These are phyloP conservation scores for Colletotrichum eleusines DNA, from an alignment of 2,329 filamentous ascomycete species.

Conservation along the genomic window DNA sequence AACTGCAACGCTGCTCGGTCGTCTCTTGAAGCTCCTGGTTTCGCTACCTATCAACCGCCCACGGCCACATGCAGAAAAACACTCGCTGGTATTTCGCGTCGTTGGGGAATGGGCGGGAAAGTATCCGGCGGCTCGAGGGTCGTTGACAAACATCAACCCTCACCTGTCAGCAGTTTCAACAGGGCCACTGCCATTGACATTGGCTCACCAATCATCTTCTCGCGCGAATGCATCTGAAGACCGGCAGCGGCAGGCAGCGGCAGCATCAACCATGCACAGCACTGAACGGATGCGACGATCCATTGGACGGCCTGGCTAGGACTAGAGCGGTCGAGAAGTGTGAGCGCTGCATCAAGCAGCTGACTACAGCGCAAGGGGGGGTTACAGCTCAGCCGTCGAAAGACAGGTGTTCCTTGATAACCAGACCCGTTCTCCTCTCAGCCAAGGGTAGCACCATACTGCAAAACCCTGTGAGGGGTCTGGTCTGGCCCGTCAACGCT, in stretches of 20 bases:
- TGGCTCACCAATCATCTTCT: not conserved
- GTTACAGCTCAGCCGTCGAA: conserved; percentile 22
- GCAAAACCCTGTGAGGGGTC: conserved; percentile 15
- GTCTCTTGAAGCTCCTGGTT: conserved; percentile 16
- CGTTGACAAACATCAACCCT: not conserved
- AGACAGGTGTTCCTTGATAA: conserved; percentile 33
- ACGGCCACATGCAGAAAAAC: conserved; percentile 22
- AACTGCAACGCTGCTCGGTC: conserved; percentile 34
- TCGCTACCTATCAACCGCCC: not conserved
- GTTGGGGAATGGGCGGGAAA: conserved; percentile 1
- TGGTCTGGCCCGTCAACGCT: conserved; percentile 22
- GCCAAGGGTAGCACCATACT: conserved; percentile 14
- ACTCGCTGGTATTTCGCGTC: conserved; percentile 11
- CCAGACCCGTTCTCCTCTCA: not conserved
- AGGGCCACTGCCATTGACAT: not conserved
- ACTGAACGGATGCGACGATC: not conserved
- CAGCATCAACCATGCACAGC: not conserved
- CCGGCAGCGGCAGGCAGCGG: not conserved
- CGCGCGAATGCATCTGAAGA: conserved; percentile 11
- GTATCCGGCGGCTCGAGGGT: not conserved
- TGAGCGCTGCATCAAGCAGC: conserved; percentile 24
- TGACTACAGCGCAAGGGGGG: conserved; percentile 15
- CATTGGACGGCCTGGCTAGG: conserved; percentile 12
- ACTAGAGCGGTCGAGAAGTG: conserved; percentile 16
- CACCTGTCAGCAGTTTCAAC: not conserved